These are phyloP conservation scores for Mucor mucedo DNA, from an alignment of 371 early-diverging fungal species.

Conservation along the genomic window DNA sequence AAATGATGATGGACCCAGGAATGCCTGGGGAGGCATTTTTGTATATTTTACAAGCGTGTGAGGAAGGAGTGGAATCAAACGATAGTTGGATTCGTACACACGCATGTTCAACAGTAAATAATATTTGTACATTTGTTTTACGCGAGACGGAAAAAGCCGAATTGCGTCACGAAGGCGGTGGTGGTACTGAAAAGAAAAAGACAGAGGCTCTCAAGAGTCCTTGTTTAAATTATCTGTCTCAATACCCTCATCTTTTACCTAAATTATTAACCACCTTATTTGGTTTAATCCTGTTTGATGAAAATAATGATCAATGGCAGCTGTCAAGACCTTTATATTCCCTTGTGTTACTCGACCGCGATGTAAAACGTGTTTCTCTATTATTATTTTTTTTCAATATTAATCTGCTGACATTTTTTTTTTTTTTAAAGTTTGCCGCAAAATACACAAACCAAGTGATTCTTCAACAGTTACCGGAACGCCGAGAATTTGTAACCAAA, in stretches of 20 bases:
- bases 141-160: slow-evolving; percentile 56
- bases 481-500: slow-evolving; percentile 68
- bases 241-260: slow-evolving; percentile 59
- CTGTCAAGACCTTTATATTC: slow-evolving; percentile 81
- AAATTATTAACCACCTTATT: slow-evolving; percentile 66
- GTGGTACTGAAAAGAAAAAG: slow-evolving; percentile 5
- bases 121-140: slow-evolving; percentile 69
- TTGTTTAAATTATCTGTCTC: slow-evolving; percentile 51
- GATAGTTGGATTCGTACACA: slow-evolving; percentile 62
- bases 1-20: slow-evolving; percentile 58
- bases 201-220: slow-evolving; percentile 7
- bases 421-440: slow-evolving; percentile 57
- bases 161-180: slow-evolving; percentile 2
- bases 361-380: slow-evolving; percentile 44
- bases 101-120: slow-evolving; percentile 74
- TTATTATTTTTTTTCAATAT: not conserved
- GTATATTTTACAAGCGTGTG: slow-evolving; percentile 60
- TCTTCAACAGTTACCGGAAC: slow-evolving; percentile 70
- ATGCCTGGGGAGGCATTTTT: slow-evolving; percentile 57
- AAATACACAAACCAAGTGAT: slow-evolving; percentile 71
- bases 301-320: slow-evolving; percentile 79
- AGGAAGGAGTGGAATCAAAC: slow-evolving; percentile 50
- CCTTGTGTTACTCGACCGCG: slow-evolving; percentile 73
- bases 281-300: slow-evolving; percentile 78
- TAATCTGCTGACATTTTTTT: slow-evolving; percentile 1